Base-by-base conservation (phyloP, 116 monocot genomes). In the Phalaenopsis hybrid region DNA sequence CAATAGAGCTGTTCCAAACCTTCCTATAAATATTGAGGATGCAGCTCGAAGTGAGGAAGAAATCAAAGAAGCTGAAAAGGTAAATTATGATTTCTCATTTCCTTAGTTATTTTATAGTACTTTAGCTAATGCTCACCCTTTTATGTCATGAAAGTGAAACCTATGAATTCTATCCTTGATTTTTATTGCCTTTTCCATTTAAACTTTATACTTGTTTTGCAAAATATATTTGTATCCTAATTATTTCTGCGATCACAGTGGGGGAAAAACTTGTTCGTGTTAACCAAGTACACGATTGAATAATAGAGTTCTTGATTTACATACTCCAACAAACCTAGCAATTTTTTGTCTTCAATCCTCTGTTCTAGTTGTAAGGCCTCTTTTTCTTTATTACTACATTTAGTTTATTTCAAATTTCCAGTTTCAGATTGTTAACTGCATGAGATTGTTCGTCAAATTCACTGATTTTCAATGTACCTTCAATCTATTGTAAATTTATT, bases 1-100 rank as follows among this genome's bases (percentile, higher is more conserved):
- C 68, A 93, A 85, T 82, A 93, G 90, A 89, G 88, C 97, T 1
- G 49, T 88, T 33, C 80, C 93, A 8, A 90, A 79, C 68, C 86
- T 97, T 23, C 97, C 97, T 12, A 89, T 97, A 28, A 97, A 93
- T 68, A 86, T 97, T 51, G 97, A 97, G 84, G 97, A 97, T 82
- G 97, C 97, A 16, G 84, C 97, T 37, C 80, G 97, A 82, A 97
- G 94, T 81, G 97, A 97, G 81, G 81, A 82, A 5, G 97, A 97
- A 11, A 85, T 93, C 74, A 83, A 86, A 79, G 89, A 87, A 55
- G 97, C 97, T 77, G 97, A 97, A 79, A 83, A 80, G 65, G 96
- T 89, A 79, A 82, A 77, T 81, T 51, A 17, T 50, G 18, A 44
- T 81, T 78, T 17, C 21, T 69, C 20, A 44, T 8, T 50, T 58